Percentiles rank a stretch among this genome's conserved stretches.
Conservation (phyloP, 2,329 filamentous ascomycete species). For the Sporothrix pallida region DNA sequence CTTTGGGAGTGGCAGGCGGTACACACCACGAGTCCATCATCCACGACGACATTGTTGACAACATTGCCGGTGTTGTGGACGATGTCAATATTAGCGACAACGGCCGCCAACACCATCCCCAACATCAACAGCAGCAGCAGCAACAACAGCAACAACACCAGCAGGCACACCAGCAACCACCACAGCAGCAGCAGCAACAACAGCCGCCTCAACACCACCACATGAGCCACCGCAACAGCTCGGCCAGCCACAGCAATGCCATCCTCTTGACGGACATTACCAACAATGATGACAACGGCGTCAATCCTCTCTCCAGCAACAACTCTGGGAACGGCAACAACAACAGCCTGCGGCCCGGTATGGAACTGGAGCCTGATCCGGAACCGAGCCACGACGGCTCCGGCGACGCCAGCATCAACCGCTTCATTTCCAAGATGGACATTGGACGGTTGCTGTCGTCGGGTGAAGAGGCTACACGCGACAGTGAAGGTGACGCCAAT, state of each 20-base stretch:
- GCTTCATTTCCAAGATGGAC: constrained; percentile 39
- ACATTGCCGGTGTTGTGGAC: constrained; percentile 33
- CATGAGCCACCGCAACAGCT: constrained; percentile 10
- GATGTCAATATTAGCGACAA: constrained; percentile 33
- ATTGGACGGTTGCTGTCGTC: constrained; percentile 38
- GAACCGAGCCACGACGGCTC: constrained; percentile 24
- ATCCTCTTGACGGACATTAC: constrained; percentile 24
- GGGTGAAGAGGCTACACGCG: constrained; percentile 32
- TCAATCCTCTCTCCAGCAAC: background rate
- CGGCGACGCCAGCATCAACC: constrained; percentile 30
- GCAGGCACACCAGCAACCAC: background rate
- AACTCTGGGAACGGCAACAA: constrained; percentile 14
- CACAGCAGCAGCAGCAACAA: background rate
- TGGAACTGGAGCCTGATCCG: constrained; percentile 34
- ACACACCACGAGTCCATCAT: constrained; percentile 28
- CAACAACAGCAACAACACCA: constrained; percentile 9
- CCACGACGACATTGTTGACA: constrained; percentile 32
- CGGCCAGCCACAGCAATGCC: constrained; percentile 17
- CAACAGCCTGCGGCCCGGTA: constrained; percentile 15
- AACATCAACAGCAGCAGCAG: background rate
- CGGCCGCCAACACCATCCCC: background rate
- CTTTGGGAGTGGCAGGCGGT: background rate
- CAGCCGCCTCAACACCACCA: background rate
- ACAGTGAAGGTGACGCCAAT: constrained; percentile 5
- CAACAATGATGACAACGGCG: constrained; percentile 19